Evolutionary conservation across 1,284 basidiomycete genomes (phyloP), one percentile per base, ranked within the genome.

Genomic region (Puccinia coronata): DNA sequence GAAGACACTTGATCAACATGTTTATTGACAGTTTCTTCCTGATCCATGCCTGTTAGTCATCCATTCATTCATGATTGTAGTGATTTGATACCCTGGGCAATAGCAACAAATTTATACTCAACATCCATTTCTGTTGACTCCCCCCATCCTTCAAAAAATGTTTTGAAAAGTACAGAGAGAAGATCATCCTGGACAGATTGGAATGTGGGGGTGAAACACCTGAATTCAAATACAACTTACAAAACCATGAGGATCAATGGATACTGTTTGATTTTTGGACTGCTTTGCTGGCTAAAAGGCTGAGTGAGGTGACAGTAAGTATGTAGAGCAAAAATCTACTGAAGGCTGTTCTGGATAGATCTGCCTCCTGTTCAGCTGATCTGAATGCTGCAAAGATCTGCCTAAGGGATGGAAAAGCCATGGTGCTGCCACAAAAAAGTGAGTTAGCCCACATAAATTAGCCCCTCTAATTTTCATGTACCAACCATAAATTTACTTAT

Each of bases 311-410:
- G 34, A 72, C 67, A 9, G 78, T 41, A 25, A 80, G 67, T 23
- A 72, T 72, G 57, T 43, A 80, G 34, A 80, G 69, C 11, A 80
- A 39, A 41, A 80, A 80, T 43, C 78, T 36, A 51, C 41, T 80
- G 41, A 80, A 80, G 11, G 78, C 78, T 18, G 78, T 80, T 41
- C 78, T 57, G 14, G 78, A 80, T 0, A 80, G 53, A 25, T 80
- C 78, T 18, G 78, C 78, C n/a, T 80, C 78, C 47, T 80, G 78
- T 39, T 80, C 78, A 39, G 78, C 55, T 20, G 78, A 80, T 47
- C 78, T 39, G 55, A 80, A 80, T 36, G 55, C 78, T 9, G 78
- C 78, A 49, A 80, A 80, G 34, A 80, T 80, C 36, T 80, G 78
- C 2, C 78, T 67, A 61, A 80, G 78, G 8, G 78, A 80, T 11